phyloP scores from a whole-genome alignment of 208 protist genomes.

The Acanthamoeba triangularis region DNA sequence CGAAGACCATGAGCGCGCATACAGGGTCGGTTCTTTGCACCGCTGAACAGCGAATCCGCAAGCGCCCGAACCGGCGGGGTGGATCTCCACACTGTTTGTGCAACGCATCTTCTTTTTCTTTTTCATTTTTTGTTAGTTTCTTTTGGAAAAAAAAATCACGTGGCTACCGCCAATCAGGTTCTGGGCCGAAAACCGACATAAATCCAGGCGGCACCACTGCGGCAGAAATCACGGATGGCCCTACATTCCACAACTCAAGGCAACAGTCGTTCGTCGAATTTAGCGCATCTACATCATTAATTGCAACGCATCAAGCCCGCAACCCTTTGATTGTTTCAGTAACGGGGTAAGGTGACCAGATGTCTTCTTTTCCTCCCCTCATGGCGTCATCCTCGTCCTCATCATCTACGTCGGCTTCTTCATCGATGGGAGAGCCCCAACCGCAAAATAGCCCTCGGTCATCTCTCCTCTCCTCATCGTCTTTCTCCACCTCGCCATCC shows the following conservation, averaged over 20 bases:
- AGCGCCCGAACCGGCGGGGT: background rate
- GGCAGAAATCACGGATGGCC: background rate
- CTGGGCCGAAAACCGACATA: background rate
- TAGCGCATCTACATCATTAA: too few species aligned
- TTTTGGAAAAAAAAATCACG: background rate
- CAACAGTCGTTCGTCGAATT: too few species aligned
- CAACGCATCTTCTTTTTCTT: too few species aligned
- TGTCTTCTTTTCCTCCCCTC: background rate
- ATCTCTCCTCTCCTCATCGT: background rate
- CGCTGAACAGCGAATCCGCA: background rate
- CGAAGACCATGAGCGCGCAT: background rate
- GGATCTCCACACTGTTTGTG: too few species aligned
- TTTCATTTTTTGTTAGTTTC: background rate
- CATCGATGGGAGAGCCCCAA: background rate
- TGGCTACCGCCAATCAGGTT: background rate
- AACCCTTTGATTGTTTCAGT: too few species aligned
- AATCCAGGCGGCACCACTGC: slow-evolving; percentile 32
- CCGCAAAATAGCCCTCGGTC: slow-evolving; percentile 14
- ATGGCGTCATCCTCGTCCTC: background rate
- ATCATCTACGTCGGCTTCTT: background rate
- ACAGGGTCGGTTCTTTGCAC: background rate
- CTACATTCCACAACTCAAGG: too few species aligned
- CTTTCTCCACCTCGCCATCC: slow-evolving; percentile 15
- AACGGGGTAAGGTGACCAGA: background rate
- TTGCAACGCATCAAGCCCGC: too few species aligned